Percentiles rank a stretch among this genome's conserved stretches.
Evolutionary conservation across 2,329 filamentous ascomycete genomes (phyloP).

Genomic region (Paracoccidioides lutzii): DNA sequence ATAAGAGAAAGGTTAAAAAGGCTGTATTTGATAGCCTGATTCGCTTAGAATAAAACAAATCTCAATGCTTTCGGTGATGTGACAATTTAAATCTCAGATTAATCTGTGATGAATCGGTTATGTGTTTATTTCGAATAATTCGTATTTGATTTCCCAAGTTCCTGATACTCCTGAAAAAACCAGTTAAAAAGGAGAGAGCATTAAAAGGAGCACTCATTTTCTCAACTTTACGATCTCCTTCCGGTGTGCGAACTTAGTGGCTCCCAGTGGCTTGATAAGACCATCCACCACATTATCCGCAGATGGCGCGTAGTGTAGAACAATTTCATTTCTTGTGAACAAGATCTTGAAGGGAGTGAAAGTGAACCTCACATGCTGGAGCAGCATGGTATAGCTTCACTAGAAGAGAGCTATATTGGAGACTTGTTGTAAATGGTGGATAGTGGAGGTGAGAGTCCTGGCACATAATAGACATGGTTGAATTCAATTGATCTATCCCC

Average conservation of each 20-base stretch:
- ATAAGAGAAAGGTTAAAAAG: not conserved
- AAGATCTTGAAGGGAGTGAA: slow-evolving; percentile 3
- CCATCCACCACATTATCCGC: not conserved
- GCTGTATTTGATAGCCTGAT: slow-evolving; percentile 1
- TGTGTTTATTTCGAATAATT: too few relatives aligned
- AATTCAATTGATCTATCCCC: not conserved
- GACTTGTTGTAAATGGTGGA: not conserved
- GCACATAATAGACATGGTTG: too few relatives aligned
- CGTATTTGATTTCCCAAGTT: too few relatives aligned
- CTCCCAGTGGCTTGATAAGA: not conserved
- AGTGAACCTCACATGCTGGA: slow-evolving; percentile 1
- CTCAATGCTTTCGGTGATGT: not conserved
- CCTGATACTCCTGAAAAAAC: too few relatives aligned
- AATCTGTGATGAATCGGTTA: too few relatives aligned
- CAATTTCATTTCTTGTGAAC: slow-evolving; percentile 14
- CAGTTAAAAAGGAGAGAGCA: too few relatives aligned
- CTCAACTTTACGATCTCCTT: too few relatives aligned
- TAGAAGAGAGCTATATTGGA: not conserved
- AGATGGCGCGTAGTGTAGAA: not conserved
- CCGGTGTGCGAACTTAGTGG: too few relatives aligned
- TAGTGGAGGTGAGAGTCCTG: not conserved
- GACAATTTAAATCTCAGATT: not conserved
- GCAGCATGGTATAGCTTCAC: too few relatives aligned
- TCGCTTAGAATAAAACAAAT: not conserved
- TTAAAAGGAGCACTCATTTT: too few relatives aligned